phyloP scores from a whole-genome alignment of 352 stramenopile species.

The Thraustochytrium striatum region DNA sequence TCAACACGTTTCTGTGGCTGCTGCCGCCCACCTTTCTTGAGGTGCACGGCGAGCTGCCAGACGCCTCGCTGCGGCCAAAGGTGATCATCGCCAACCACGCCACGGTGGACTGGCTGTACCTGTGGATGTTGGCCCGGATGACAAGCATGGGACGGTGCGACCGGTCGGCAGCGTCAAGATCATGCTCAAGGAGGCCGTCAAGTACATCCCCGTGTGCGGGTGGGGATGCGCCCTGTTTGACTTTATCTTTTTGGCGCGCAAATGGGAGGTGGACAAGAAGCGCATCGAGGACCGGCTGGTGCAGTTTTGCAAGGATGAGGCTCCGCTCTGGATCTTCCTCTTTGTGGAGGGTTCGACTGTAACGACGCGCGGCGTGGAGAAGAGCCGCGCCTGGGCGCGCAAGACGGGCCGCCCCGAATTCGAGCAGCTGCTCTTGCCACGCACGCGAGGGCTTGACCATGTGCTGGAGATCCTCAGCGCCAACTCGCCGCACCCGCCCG shows the following conservation, averaged over 20 bases:
- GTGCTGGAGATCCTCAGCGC: slow-evolving; percentile 74
- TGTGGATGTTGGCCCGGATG: slow-evolving; percentile 57
- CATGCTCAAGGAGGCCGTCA: slow-evolving; percentile 79
- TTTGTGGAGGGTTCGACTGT: slow-evolving; percentile 85
- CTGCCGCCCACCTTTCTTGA: slow-evolving; percentile 18
- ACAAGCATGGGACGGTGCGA: slow-evolving; percentile 54
- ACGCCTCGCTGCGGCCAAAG: slow-evolving; percentile 60
- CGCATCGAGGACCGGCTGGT: slow-evolving; percentile 55
- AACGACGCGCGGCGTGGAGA: slow-evolving; percentile 74
- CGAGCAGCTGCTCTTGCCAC: slow-evolving; percentile 80
- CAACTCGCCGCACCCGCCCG: slow-evolving; percentile 66
- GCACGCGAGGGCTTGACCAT: slow-evolving; percentile 83
- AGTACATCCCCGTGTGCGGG: slow-evolving; percentile 74
- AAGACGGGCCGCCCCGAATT: slow-evolving; percentile 77
- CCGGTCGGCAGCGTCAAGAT: slow-evolving; percentile 78
- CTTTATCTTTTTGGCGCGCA: slow-evolving; percentile 78
- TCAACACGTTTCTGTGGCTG: slow-evolving; percentile 39
- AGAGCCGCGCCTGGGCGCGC: slow-evolving; percentile 80
- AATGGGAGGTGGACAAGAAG: slow-evolving; percentile 62
- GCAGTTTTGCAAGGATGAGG: slow-evolving; percentile 69
- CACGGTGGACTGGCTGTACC: slow-evolving; percentile 80
- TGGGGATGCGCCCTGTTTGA: slow-evolving; percentile 81
- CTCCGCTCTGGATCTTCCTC: slow-evolving; percentile 78
- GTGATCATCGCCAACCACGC: slow-evolving; percentile 80
- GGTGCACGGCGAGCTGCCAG: slow-evolving; percentile 59